phyloP scores from a whole-genome alignment of 192 early-diverging fungal genomes.

The Coemansia sp. region DNA sequence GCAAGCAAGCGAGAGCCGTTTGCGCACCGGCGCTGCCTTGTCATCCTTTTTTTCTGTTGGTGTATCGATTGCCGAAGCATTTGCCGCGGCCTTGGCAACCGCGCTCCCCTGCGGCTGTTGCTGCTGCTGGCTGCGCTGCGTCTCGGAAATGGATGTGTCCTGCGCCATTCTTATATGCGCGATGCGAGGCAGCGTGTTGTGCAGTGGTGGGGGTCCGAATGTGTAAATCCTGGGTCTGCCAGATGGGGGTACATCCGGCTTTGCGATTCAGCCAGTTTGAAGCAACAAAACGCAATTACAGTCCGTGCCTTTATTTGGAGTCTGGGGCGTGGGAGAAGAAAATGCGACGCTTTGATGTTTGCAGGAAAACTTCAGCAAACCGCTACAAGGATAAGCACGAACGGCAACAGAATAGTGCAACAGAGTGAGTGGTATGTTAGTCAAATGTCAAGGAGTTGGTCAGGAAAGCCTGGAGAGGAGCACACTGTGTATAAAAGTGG shows the following conservation, averaged over 20 bases:
- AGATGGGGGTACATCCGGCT: conserved; percentile 7
- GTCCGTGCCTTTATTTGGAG: background rate
- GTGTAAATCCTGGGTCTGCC: conserved; percentile 1
- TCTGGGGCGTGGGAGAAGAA: background rate
- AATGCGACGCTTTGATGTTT: conserved; percentile 4
- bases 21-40: conserved; percentile 49
- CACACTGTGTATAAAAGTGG: background rate
- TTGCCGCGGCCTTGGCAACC: background rate
- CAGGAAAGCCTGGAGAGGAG: background rate
- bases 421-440: background rate
- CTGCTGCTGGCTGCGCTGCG: conserved; percentile 9
- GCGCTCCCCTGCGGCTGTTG: conserved; percentile 1
- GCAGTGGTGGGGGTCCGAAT: conserved; percentile 3
- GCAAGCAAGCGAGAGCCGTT: conserved; percentile 54
- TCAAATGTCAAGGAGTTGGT: background rate
- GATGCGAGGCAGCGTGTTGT: conserved; percentile 4
- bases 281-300: background rate
- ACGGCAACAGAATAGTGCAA: background rate
- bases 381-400: background rate
- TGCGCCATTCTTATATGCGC: conserved; percentile 13
- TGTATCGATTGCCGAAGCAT: conserved; percentile 4
- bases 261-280: conserved; percentile 2
- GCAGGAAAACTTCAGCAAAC: background rate
- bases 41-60: conserved; percentile 37
- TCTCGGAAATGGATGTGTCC: conserved; percentile 10